A percentile compares a stretch with the other conserved stretches of the same genome.
Conservation (phyloP, 1,139 yeast species). For the Zygosaccharomyces pseudobailii region DNA sequence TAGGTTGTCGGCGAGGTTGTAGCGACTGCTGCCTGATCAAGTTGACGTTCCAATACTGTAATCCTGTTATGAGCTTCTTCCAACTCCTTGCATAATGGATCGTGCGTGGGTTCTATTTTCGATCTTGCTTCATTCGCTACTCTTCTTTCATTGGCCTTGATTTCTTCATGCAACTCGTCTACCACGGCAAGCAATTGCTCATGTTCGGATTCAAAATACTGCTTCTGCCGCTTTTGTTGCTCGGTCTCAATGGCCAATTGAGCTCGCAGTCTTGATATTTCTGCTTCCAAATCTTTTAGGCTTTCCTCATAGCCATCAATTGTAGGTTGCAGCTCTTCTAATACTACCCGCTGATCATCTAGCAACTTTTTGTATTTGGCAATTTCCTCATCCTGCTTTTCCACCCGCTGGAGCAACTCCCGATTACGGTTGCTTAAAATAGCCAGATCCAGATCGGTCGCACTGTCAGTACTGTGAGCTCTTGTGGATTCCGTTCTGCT, state of each 20-base stretch:
- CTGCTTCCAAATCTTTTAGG: slow-evolving; percentile 21
- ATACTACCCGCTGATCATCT: slow-evolving; percentile 31
- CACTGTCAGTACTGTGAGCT: background rate
- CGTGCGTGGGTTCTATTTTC: slow-evolving; percentile 16
- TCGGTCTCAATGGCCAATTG: slow-evolving; percentile 21
- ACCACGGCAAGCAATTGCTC: slow-evolving; percentile 32
- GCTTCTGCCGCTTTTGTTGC: slow-evolving; percentile 24
- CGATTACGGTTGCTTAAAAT: background rate
- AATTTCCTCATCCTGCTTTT: slow-evolving; percentile 19
- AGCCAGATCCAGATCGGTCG: background rate
- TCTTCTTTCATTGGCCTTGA: slow-evolving; percentile 26
- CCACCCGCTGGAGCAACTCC: slow-evolving; percentile 5
- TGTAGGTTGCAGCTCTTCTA: slow-evolving; percentile 34
- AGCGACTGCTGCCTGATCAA: slow-evolving; percentile 6
- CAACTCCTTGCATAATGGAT: slow-evolving; percentile 26
- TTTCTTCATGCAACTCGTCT: slow-evolving; percentile 30
- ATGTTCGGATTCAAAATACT: slow-evolving; percentile 31
- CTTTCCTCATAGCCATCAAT: slow-evolving; percentile 30
- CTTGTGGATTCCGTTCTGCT: background rate
- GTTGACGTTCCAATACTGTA: slow-evolving; percentile 9
- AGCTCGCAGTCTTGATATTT: slow-evolving; percentile 20
- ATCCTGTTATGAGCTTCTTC: slow-evolving; percentile 14
- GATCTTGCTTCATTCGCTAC: slow-evolving; percentile 7
- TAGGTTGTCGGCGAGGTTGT: slow-evolving; percentile 7
- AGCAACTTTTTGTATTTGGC: slow-evolving; percentile 26